Evolutionary conservation across 345 rosid genomes (phyloP), one percentile per base, ranked within the genome.

Genomic region (Eucalyptus virginea): DNA sequence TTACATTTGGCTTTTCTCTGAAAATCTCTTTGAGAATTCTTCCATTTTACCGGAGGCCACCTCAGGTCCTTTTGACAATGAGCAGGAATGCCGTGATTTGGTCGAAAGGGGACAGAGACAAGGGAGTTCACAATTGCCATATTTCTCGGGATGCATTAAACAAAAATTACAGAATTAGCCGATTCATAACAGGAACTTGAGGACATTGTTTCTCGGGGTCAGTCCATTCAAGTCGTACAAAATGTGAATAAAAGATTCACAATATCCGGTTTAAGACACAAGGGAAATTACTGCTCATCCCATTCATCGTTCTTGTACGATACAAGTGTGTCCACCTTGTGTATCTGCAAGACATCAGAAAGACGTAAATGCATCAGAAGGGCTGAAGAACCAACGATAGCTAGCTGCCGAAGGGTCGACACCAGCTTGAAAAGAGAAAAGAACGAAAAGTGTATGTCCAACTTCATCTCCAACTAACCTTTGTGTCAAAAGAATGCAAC

Each of bases 261-360:
- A 72, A 69, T 26, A 40, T 37, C n/a, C 89, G 5, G 34, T 30
- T 16, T 80, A 90, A 80, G 87, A 90, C 60, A n/a, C 40, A 1
- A 40, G n/a, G 26, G 67, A 72, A n/a, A 54, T 92, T 94, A 94
- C 91, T 95, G 87, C 90, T 97, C 99, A 86, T 96, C 99, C 99
- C 98, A 97, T 50, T 98, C 99, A 19, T 98, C 99, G 48, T 93
- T 96, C 96, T 97, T 97, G 94, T 97, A 98, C 3, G 99, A 98
- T 85, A 98, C 99, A 37, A 97, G 98, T 26, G 99, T 98, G 91
- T 95, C 97, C 23, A 97, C 99, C 91, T 97, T 98, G 93, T 98
- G 99, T 92, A 98, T 97, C 99, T 98, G 97, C 92, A 89, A 65
- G 87, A 86, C 83, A 26, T 44, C 81, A 23, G 62, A 30, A 28